Evolutionary conservation across 2,329 filamentous ascomycete genomes (phyloP).

Genomic region (Fusarium camptoceras): DNA sequence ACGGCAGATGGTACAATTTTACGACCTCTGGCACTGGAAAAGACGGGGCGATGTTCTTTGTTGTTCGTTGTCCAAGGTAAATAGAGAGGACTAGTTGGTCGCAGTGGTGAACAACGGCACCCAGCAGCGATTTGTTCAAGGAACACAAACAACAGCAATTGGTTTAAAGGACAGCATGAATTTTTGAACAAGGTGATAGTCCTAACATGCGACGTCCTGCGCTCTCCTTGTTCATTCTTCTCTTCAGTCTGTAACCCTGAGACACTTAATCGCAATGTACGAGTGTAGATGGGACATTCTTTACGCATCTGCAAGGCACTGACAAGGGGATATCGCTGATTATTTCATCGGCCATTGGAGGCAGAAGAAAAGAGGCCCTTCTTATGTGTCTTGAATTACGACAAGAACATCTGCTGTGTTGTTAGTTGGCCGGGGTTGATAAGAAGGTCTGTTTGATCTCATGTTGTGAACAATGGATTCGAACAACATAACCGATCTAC

Average conservation of each 20-base stretch:
- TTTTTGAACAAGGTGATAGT: not conserved
- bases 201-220: accelerated
- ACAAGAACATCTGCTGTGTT: not conserved
- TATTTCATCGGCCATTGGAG: not conserved
- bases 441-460: not conserved
- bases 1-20: not conserved
- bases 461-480: not conserved
- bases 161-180: not conserved
- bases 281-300: not conserved
- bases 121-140: not conserved
- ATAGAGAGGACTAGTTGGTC: not conserved
- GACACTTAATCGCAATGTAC: not conserved
- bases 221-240: too few species aligned
- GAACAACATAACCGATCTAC: not conserved
- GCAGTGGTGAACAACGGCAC: not conserved
- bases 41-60: not conserved
- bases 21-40: not conserved
- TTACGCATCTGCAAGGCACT: not conserved
- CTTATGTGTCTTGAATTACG: not conserved
- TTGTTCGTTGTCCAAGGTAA: not conserved
- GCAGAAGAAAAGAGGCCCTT: not conserved
- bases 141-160: not conserved
- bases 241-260: not conserved
- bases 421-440: not conserved
- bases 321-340: too few species aligned